Evolutionary conservation across 2,329 filamentous ascomycete species (phyloP).

Genomic region (Trichoderma aggressivum): DNA sequence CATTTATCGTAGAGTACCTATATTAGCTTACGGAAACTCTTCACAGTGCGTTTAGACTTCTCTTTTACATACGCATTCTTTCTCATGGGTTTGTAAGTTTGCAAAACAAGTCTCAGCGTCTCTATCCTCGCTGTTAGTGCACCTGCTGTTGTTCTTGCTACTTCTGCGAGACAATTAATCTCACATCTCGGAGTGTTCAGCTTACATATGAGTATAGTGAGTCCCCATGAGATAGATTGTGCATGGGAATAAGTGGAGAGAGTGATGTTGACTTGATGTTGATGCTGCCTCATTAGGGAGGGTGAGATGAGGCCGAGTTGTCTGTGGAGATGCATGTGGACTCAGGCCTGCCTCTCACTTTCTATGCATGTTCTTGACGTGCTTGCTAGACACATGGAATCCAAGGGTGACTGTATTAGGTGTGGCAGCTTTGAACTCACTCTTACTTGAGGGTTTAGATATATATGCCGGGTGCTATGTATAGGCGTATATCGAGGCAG

Average conservation of each 20-base stretch:
- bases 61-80: not conserved
- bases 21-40: not conserved
- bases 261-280: not conserved
- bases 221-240: not conserved
- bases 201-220: not conserved
- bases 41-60: not conserved
- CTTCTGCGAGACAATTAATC: accelerated
- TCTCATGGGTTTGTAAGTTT: not conserved
- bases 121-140: not conserved
- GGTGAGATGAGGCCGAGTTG: not conserved
- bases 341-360: not conserved
- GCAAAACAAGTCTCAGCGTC: not conserved
- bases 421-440: too few relatives aligned
- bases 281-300: not conserved
- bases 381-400: too few relatives aligned
- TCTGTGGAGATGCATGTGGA: not conserved
- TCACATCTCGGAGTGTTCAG: too few relatives aligned
- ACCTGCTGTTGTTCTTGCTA: not conserved
- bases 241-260: not conserved
- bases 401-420: not conserved
- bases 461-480: not conserved
- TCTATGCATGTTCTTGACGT: not conserved
- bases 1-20: not conserved
- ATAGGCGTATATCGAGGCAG: too few relatives aligned
- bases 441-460: not conserved